Percentiles rank a stretch among this genome's conserved stretches.
phyloP scores from a whole-genome alignment of 768 basidiomycete species.

The Suillus subluteus region DNA sequence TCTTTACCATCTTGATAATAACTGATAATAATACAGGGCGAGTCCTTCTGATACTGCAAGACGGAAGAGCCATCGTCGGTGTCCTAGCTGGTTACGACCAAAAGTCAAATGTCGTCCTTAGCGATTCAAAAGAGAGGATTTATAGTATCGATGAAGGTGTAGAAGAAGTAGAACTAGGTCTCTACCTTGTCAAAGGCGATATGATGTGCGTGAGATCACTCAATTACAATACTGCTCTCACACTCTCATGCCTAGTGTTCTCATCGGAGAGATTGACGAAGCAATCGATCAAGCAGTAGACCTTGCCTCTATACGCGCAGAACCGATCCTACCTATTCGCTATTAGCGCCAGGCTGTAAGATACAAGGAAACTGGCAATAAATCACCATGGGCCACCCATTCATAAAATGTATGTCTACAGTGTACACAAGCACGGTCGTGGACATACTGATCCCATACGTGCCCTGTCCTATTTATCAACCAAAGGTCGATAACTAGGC shows the following conservation, averaged over 20 bases:
- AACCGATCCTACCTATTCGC: conserved; percentile 82
- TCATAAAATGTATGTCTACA: conserved; percentile 8
- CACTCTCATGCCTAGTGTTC: conserved; percentile 46
- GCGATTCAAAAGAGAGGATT: conserved; percentile 91
- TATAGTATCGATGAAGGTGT: conserved; percentile 91
- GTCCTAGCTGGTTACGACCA: conserved; percentile 92
- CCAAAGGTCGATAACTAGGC: background rate
- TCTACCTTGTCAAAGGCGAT: conserved; percentile 98
- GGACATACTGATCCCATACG: conserved; percentile 2
- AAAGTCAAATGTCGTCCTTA: conserved; percentile 94
- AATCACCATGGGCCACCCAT: background rate
- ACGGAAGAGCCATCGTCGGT: conserved; percentile 93
- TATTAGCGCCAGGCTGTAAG: conserved; percentile 46
- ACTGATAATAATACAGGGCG: conserved; percentile 53
- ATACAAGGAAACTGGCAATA: background rate
- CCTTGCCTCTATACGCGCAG: conserved; percentile 79
- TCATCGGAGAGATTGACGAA: conserved; percentile 88
- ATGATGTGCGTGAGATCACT: conserved; percentile 76
- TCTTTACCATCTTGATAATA: background rate
- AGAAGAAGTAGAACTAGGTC: conserved; percentile 90
- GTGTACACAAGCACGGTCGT: conserved; percentile 2
- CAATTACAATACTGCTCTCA: background rate
- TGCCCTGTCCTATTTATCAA: background rate
- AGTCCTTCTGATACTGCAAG: conserved; percentile 93
- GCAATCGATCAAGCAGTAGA: conserved; percentile 76